Conservation (phyloP, 1,284 basidiomycete genomes). For the Baeospora myosura region DNA sequence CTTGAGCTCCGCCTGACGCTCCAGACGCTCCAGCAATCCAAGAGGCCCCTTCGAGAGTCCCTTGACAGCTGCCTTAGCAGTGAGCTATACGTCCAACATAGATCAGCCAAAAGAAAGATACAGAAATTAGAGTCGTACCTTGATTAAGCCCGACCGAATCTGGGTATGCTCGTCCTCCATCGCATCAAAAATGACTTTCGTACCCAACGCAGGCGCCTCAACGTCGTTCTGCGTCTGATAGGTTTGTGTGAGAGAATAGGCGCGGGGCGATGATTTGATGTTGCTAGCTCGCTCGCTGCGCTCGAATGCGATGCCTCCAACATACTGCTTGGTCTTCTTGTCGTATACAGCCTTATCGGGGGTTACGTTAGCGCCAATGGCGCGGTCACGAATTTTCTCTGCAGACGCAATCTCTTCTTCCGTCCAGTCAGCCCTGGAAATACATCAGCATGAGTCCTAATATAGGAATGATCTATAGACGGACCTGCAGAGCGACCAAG, state of each 20-base stretch:
- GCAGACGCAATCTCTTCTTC: not conserved
- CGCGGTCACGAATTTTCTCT: not conserved
- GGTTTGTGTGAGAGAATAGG: not conserved
- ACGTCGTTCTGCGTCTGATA: not conserved
- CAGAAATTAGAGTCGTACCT: not conserved
- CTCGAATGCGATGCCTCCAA: not conserved
- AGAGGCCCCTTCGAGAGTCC: not conserved
- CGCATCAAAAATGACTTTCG: not conserved
- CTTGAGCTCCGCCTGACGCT: not conserved
- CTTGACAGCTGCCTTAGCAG: not conserved
- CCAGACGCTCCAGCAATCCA: not conserved
- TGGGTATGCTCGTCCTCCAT: not conserved
- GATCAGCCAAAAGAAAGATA: not conserved
- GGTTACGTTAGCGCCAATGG: not conserved
- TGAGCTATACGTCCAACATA: not conserved
- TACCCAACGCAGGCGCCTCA: not conserved
- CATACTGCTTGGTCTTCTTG: not conserved
- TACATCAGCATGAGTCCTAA: no score
- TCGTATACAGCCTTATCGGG: not conserved
- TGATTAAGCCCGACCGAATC: not conserved
- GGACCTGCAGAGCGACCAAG: no score
- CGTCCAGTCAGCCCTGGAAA: no score
- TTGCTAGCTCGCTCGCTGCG: not conserved
- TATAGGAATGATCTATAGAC: no score
- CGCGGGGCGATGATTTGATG: not conserved